These are phyloP conservation scores for Phytophthora pseudosyringae DNA, from an alignment of 352 stramenopile genomes.

Conservation along the genomic window DNA sequence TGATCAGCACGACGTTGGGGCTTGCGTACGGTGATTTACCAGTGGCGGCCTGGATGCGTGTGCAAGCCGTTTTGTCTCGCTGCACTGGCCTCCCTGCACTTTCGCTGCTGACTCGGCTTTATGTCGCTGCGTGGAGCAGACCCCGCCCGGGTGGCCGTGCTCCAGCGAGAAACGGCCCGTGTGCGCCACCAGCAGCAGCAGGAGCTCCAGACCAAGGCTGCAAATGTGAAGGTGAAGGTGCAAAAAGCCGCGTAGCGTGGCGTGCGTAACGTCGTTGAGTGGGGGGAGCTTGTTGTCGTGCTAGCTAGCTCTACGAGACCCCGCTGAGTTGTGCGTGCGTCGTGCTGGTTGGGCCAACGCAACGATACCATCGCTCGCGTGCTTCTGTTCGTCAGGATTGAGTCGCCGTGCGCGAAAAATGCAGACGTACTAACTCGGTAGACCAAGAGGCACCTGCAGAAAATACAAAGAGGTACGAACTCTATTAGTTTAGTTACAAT, in stretches of 20 bases:
- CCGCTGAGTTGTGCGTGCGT: too few relatives aligned
- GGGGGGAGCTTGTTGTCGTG: slow-evolving; percentile 13
- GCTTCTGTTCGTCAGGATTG: slow-evolving; percentile 18
- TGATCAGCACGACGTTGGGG: slow-evolving; percentile 15
- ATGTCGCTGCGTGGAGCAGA: slow-evolving; percentile 36
- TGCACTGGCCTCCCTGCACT: neutral
- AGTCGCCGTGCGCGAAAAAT: neutral
- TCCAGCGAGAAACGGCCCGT: slow-evolving; percentile 62
- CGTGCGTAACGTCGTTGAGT: slow-evolving; percentile 12
- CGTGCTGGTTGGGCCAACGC: too few relatives aligned
- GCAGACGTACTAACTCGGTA: neutral
- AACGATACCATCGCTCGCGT: neutral
- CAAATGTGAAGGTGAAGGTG: slow-evolving; percentile 30
- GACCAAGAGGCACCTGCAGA: slow-evolving; percentile 10
- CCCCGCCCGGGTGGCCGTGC: slow-evolving; percentile 55
- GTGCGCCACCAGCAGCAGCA: slow-evolving; percentile 65
- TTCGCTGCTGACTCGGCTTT: slow-evolving; percentile 7
- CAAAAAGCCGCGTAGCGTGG: slow-evolving; percentile 44
- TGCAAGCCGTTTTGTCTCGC: slow-evolving; percentile 23
- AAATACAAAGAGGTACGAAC: slow-evolving; percentile 15
- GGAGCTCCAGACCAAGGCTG: slow-evolving; percentile 34
- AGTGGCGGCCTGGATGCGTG: neutral
- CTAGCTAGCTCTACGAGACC: too few relatives aligned
- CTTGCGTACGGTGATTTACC: slow-evolving; percentile 35
- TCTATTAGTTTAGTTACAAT: slow-evolving; percentile 19